Evolutionary conservation across 2,329 filamentous ascomycete genomes (phyloP), one percentile per base, ranked within the genome.

Genomic region (Lojkania enalia): DNA sequence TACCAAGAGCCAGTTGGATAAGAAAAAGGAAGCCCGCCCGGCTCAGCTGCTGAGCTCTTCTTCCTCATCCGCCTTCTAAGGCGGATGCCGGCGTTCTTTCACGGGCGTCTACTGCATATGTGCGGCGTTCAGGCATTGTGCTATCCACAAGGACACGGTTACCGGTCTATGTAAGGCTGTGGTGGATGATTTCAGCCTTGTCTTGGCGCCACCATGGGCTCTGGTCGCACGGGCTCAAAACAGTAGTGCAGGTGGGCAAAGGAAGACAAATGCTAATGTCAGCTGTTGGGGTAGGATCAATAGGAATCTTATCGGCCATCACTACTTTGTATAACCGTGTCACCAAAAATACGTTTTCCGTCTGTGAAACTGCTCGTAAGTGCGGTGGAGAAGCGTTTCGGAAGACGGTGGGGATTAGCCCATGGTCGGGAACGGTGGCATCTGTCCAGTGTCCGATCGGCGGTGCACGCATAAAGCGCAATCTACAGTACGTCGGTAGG

Each of bases 251-350:
- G 25, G 25, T 27, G 9, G 25, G n/a, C n/a, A n/a, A n/a, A n/a
- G n/a, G n/a, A n/a, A n/a, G n/a, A n/a, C 30, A 21, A 21, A 20
- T 21, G 20, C 9, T 20, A 11, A 40, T 38, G 35, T 38, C 16
- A 33, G 39, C 23, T 18, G n/a, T n/a, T 31, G 19, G 32, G 18
- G 32, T 25, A 52, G 50, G 50, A 51, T 48, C 41, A 49, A 39
- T 41, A 54, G 46, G 42, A 21, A 32, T 46, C 43, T 47, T 23
- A 52, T 38, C 16, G 4, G 13, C 20, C 38, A 38, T 32, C 20
- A 31, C 39, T 11, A 33, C 30, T 15, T 33, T 27, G n/a, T 7
- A 16, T 15, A 33, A 16, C 30, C n/a, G 16, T 33, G 30, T 35
- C n/a, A 16, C 41, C 39, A 49, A 43, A 44, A 42, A 46, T 40